These are phyloP conservation scores for Scheffersomyces lignicola DNA, from an alignment of 1,139 yeast genomes.

Conservation along the genomic window DNA sequence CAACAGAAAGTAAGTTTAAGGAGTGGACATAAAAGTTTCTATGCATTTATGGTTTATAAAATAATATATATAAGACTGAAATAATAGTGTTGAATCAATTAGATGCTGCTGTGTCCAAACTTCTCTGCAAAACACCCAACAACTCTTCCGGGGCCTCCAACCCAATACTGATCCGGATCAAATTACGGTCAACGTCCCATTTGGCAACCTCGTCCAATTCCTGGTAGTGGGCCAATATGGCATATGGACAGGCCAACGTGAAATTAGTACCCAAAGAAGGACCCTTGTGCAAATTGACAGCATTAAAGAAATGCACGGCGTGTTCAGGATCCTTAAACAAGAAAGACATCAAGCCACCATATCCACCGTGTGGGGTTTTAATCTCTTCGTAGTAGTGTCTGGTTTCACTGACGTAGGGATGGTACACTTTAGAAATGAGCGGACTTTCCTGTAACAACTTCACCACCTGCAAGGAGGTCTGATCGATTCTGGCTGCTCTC, in stretches of 20 bases:
- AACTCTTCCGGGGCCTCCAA: conserved; percentile 61
- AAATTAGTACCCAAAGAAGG: conserved; percentile 94
- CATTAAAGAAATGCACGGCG: conserved; percentile 76
- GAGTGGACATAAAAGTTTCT: conserved; percentile 2
- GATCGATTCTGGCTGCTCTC: conserved; percentile 67
- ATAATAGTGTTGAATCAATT: no score
- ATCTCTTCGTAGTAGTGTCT: conserved; percentile 68
- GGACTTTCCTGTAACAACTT: conserved; percentile 48
- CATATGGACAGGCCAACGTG: conserved; percentile 89
- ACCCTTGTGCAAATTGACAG: conserved; percentile 78
- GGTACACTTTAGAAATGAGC: conserved; percentile 61
- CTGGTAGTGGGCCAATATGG: conserved; percentile 82
- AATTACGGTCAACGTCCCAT: conserved; percentile 82
- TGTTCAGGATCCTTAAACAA: conserved; percentile 65
- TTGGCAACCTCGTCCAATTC: conserved; percentile 80
- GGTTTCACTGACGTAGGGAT: conserved; percentile 63
- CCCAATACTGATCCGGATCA: conserved; percentile 86
- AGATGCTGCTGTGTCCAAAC: conserved; percentile 56
- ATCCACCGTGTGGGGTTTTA: conserved; percentile 75
- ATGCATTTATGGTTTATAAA: background rate
- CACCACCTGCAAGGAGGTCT: conserved; percentile 59
- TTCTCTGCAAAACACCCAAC: conserved; percentile 54
- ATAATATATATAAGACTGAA: conserved; percentile 3
- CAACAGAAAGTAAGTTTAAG: background rate
- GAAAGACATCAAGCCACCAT: conserved; percentile 86